Percentiles rank a stretch among this genome's conserved stretches.
phyloP scores from a whole-genome alignment of 139 green algal genomes.

The Deuterostichococcus epilithicus region DNA sequence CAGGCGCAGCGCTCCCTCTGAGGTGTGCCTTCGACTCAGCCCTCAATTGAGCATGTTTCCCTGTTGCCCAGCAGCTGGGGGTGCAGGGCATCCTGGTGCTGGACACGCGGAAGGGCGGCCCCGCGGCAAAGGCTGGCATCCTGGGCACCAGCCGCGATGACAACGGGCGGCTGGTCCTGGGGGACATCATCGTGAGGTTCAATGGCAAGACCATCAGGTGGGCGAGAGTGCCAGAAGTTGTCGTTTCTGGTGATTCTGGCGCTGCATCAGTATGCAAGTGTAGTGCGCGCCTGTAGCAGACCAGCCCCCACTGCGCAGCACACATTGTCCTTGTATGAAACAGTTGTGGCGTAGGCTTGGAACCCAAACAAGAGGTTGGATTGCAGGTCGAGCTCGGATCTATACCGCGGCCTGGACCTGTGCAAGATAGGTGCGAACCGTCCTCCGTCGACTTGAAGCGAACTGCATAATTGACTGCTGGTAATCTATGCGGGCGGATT shows the following conservation, averaged over 20 bases:
- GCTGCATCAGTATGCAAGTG: not conserved
- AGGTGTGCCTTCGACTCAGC: too few species aligned
- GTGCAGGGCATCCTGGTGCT: constrained; percentile 82
- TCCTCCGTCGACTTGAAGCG: too few species aligned
- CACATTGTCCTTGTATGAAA: too few species aligned
- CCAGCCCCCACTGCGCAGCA: too few species aligned
- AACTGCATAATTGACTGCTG: too few species aligned
- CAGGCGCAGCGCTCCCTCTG: too few species aligned
- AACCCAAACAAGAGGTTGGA: too few species aligned
- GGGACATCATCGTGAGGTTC: constrained; percentile 80
- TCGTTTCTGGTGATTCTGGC: constrained; percentile 4
- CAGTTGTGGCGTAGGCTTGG: too few species aligned
- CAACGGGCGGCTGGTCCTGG: constrained; percentile 61
- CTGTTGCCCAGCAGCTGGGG: constrained; percentile 44
- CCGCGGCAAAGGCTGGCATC: constrained; percentile 72
- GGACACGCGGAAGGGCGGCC: constrained; percentile 57
- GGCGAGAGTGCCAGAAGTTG: constrained; percentile 5
- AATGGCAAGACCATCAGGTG: constrained; percentile 47
- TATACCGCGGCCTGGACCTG: constrained; percentile 78
- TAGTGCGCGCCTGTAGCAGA: not conserved
- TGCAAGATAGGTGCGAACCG: constrained; percentile 38
- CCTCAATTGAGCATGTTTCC: not conserved
- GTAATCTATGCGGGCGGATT: too few species aligned
- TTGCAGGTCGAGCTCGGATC: constrained; percentile 50
- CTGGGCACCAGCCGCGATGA: constrained; percentile 69